A percentile compares a stretch with the other conserved stretches of the same genome.
These are phyloP conservation scores for Ananas comosus DNA, from an alignment of 176 grass and related monocot species.

Conservation along the genomic window DNA sequence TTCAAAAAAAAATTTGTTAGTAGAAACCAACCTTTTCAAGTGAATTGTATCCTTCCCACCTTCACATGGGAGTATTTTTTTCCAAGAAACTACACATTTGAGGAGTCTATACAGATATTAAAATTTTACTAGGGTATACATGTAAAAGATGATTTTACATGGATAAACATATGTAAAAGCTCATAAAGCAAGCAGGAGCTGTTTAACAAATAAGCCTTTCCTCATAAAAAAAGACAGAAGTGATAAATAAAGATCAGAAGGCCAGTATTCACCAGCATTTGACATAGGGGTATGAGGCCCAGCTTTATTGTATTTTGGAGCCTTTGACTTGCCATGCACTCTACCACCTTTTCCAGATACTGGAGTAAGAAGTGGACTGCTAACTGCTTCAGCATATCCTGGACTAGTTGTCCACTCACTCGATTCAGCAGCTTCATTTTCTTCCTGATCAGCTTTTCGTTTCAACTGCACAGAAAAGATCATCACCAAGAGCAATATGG, in stretches of 20 bases:
- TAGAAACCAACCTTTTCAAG: too few relatives aligned
- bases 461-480: conserved; percentile 41
- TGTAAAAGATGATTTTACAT: too few relatives aligned
- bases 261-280: conserved; percentile 53
- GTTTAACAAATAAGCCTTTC: too few relatives aligned
- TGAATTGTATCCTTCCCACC: too few relatives aligned
- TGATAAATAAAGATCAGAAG: too few relatives aligned
- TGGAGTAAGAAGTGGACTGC: conserved; percentile 38
- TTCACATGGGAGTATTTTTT: too few relatives aligned
- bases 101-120: too few relatives aligned
- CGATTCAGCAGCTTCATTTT: conserved; percentile 38
- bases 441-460: conserved; percentile 44
- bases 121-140: too few relatives aligned
- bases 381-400: conserved; percentile 38
- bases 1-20: too few relatives aligned
- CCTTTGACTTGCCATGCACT: conserved; percentile 35
- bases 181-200: too few relatives aligned
- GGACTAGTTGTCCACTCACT: conserved; percentile 39
- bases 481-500: background rate
- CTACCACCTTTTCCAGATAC: conserved; percentile 47
- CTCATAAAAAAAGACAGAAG: background rate
- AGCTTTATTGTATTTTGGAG: conserved; percentile 39
- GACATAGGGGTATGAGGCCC: conserved; percentile 37
- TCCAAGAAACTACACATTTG: too few relatives aligned
- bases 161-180: too few relatives aligned